Conservation (phyloP, 768 basidiomycete species). For the Austroboletus eburneus region DNA sequence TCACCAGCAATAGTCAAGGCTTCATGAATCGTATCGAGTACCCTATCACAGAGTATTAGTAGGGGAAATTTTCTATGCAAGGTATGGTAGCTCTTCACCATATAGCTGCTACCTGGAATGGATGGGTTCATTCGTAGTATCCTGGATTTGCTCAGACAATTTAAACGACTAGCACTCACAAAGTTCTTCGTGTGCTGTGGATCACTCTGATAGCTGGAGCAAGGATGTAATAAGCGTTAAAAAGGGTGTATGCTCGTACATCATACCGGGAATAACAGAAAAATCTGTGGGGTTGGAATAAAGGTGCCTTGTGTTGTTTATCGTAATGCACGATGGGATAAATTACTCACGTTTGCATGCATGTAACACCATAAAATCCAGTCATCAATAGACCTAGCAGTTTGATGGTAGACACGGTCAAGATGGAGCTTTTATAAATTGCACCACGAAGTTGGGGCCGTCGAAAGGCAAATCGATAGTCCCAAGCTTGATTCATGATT, state of each 20-base stretch:
- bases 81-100: slow-evolving; percentile 2
- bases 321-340: too few relatives aligned
- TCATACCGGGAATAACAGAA: slow-evolving; percentile 9
- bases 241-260: too few relatives aligned
- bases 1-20: slow-evolving; percentile 3
- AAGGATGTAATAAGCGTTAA: background rate
- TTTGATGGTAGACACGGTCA: too few relatives aligned
- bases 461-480: too few relatives aligned
- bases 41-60: slow-evolving; percentile 3
- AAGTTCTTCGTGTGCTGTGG: background rate
- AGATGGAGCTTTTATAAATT: too few relatives aligned
- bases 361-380: too few relatives aligned
- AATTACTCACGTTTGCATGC: too few relatives aligned
- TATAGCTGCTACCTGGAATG: slow-evolving; percentile 7
- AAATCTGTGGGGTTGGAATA: background rate
- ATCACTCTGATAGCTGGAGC: slow-evolving; percentile 7
- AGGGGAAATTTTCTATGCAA: background rate
- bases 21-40: slow-evolving; percentile 12
- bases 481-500: too few relatives aligned
- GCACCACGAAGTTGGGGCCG: too few relatives aligned
- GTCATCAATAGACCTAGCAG: too few relatives aligned
- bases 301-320: too few relatives aligned
- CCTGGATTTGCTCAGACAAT: background rate
- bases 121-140: background rate
- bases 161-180: slow-evolving; percentile 3